phyloP scores from a whole-genome alignment of 257 asterid species.

The Plantago elongata region DNA sequence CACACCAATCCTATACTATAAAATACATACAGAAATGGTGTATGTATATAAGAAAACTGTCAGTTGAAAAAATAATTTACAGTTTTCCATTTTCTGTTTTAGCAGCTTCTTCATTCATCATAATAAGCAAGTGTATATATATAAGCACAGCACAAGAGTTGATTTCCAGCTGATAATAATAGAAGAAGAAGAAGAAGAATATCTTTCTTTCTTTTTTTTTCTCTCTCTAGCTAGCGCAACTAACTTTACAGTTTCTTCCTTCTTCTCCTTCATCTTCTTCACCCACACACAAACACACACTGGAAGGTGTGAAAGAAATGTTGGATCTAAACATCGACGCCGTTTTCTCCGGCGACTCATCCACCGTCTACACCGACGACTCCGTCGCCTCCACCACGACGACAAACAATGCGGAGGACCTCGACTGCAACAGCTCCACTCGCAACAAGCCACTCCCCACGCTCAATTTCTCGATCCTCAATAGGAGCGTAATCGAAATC shows the following conservation, averaged over 20 bases:
- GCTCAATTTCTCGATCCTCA: slow-evolving; percentile 67
- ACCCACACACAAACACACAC: not conserved
- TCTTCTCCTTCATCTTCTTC: not conserved
- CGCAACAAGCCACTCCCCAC: slow-evolving; percentile 32
- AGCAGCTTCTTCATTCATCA: too few species aligned
- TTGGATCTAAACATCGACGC: slow-evolving; percentile 83
- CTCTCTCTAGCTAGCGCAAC: not conserved
- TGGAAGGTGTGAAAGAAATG: slow-evolving; percentile 26
- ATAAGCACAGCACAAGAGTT: too few species aligned
- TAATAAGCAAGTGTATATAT: too few species aligned
- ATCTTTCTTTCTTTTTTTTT: too few species aligned
- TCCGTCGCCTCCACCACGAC: slow-evolving; percentile 56
- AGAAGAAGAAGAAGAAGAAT: too few species aligned
- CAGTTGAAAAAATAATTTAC: too few species aligned
- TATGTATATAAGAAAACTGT: too few species aligned
- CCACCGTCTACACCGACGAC: slow-evolving; percentile 32
- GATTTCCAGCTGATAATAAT: too few species aligned
- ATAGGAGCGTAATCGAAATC: slow-evolving; percentile 26
- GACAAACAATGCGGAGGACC: slow-evolving; percentile 37
- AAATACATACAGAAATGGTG: too few species aligned
- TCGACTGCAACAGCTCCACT: slow-evolving; percentile 48
- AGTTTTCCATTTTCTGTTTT: too few species aligned
- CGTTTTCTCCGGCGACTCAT: slow-evolving; percentile 37
- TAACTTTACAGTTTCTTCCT: not conserved
- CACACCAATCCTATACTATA: too few species aligned